Conservation (phyloP, 2,329 filamentous ascomycete species). For the Davidsoniella eucalypti region DNA sequence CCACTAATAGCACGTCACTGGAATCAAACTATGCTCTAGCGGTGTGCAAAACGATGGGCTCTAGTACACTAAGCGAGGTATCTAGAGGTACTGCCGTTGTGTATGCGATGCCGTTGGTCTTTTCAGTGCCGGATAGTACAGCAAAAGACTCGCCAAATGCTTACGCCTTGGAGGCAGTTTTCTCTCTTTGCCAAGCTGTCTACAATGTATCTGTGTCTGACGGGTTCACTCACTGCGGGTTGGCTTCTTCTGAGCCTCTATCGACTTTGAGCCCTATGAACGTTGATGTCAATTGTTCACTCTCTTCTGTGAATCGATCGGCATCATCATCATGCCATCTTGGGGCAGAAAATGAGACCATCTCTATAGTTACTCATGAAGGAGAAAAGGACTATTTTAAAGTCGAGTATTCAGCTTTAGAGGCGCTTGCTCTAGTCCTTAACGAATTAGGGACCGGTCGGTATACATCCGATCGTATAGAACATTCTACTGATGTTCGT, state of each 20-base stretch:
- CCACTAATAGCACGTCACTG: background rate
- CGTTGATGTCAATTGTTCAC: conserved; percentile 8
- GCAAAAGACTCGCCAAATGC: conserved; percentile 9
- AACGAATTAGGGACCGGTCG: conserved; percentile 9
- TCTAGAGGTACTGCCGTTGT: conserved; percentile 13
- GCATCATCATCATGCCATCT: conserved; percentile 6
- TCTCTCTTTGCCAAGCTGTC: conserved; percentile 19
- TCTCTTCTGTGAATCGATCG: background rate
- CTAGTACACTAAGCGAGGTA: no score
- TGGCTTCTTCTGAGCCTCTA: conserved; percentile 1
- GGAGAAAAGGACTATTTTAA: background rate
- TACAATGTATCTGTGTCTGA: conserved; percentile 13
- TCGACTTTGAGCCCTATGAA: background rate
- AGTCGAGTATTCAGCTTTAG: conserved; percentile 7
- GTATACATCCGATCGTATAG: background rate
- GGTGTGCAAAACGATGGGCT: no score
- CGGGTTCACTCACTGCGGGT: background rate
- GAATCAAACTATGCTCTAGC: no score
- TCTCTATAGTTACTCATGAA: background rate
- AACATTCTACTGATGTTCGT: no score
- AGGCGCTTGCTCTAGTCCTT: conserved; percentile 11
- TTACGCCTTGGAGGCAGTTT: conserved; percentile 17
- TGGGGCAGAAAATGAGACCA: background rate
- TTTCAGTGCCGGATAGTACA: conserved; percentile 15
- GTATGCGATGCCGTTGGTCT: conserved; percentile 18